These are phyloP conservation scores for Pelargonium fulgidum DNA, from an alignment of 441 rosid species.

Conservation along the genomic window DNA sequence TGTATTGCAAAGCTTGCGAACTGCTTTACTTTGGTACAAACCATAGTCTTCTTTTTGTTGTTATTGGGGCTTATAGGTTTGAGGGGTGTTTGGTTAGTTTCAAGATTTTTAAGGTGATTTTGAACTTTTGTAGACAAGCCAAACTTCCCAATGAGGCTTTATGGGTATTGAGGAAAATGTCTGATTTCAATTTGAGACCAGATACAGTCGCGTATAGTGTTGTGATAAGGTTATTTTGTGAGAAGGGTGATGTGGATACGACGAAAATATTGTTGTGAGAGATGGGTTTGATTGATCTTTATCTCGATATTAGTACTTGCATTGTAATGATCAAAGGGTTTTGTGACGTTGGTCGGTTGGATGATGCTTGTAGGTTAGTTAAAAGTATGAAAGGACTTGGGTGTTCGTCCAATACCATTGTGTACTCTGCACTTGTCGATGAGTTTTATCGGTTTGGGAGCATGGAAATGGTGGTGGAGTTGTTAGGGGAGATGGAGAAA, in stretches of 20 bases:
- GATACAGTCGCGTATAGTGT: conserved; percentile 47
- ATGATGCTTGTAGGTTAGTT: conserved; percentile 51
- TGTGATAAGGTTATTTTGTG: conserved; percentile 63
- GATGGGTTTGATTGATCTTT: conserved; percentile 57
- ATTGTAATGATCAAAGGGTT: conserved; percentile 56
- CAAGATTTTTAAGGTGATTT: conserved; percentile 47
- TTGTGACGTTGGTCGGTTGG: conserved; percentile 46
- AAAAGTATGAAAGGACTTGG: conserved; percentile 45
- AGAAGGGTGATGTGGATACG: conserved; percentile 47
- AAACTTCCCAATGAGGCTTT: conserved; percentile 60
- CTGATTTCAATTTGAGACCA: conserved; percentile 43
- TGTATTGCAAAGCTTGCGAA: conserved; percentile 58
- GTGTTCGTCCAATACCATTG: conserved; percentile 51
- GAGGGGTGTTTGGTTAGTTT: conserved; percentile 48
- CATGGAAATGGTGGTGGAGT: conserved; percentile 45
- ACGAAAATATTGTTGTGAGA: conserved; percentile 54
- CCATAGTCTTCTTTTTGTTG: conserved; percentile 42
- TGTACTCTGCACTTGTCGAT: conserved; percentile 52
- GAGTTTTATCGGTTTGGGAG: conserved; percentile 51
- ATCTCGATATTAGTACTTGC: conserved; percentile 57
- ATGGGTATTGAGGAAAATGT: conserved; percentile 56
- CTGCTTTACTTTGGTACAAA: conserved; percentile 43
- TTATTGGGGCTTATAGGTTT: conserved; percentile 43
- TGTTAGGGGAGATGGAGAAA: conserved; percentile 66
- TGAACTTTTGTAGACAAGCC: conserved; percentile 65